phyloP scores from a whole-genome alignment of 176 grass and related monocot species.

The Carex kokanica region DNA sequence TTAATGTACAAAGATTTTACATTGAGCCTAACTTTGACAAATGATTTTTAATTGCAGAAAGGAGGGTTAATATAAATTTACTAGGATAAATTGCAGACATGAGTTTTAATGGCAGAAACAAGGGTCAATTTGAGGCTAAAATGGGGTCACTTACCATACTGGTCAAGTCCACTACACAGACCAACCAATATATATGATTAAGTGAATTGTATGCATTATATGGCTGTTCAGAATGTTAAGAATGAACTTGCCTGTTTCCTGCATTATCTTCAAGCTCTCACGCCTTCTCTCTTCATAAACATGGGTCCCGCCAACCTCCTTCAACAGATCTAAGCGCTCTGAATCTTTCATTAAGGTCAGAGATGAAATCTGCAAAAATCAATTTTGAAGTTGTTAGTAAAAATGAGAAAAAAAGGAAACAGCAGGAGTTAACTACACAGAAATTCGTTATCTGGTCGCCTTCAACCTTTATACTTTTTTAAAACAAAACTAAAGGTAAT shows the following conservation, averaged over 20 bases:
- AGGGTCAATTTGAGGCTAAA: not conserved
- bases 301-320: slow-evolving; percentile 95
- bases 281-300: slow-evolving; percentile 89
- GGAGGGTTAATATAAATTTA: not conserved
- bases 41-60: not conserved
- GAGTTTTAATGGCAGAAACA: not conserved
- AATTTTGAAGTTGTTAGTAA: slow-evolving; percentile 20
- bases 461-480: not conserved
- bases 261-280: slow-evolving; percentile 99
- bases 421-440: not conserved
- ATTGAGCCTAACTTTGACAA: not conserved
- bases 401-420: not conserved
- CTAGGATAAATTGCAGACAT: not conserved
- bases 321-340: slow-evolving; percentile 93
- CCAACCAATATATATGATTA: not conserved
- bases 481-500: not conserved
- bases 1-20: not conserved
- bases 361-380: slow-evolving; percentile 63
- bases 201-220: not conserved
- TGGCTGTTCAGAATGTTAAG: not conserved
- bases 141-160: no score
- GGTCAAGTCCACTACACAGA: not conserved
- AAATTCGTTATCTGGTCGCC: not conserved
- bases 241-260: slow-evolving; percentile 62
- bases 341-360: no score